Percentiles rank a stretch among this genome's conserved stretches.
phyloP scores from a whole-genome alignment of 2,329 filamentous ascomycete genomes.

The Pseudopithomyces maydicus region DNA sequence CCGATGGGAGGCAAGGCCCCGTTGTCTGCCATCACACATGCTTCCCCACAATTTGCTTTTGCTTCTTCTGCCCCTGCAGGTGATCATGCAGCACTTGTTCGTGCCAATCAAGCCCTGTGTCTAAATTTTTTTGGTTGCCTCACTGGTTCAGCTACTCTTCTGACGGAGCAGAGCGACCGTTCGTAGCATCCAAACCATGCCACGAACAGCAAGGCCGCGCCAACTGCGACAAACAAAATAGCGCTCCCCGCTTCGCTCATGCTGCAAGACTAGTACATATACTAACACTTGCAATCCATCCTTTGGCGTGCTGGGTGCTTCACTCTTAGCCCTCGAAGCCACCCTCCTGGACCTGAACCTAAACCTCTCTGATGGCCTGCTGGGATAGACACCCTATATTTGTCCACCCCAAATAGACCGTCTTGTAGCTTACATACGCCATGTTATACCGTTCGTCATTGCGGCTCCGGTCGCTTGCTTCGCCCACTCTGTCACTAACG shows the following conservation, averaged over 20 bases:
- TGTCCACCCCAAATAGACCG: constrained; percentile 16
- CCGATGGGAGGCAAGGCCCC: not conserved
- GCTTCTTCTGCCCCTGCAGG: constrained; percentile 43
- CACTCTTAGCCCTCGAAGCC: constrained; percentile 23
- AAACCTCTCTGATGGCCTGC: constrained; percentile 24
- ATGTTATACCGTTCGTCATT: constrained; percentile 42
- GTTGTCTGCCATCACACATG: constrained; percentile 24
- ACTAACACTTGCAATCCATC: constrained; percentile 24
- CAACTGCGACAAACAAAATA: constrained; percentile 43
- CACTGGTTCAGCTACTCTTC: constrained; percentile 26
- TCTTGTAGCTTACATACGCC: constrained; percentile 15
- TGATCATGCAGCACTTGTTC: constrained; percentile 45
- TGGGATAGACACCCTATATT: constrained; percentile 23
- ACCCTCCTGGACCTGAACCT: constrained; percentile 6
- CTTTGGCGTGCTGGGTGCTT: constrained; percentile 21
- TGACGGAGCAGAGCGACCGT: constrained; percentile 20
- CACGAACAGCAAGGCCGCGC: constrained; percentile 30
- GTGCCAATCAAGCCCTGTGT: constrained; percentile 36
- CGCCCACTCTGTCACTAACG: constrained; percentile 32
- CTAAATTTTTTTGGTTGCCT: constrained; percentile 29
- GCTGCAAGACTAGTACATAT: constrained; percentile 25
- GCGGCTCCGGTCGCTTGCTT: constrained; percentile 34
- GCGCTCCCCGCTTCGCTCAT: constrained; percentile 34
- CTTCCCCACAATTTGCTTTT: constrained; percentile 46
- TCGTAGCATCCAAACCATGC: constrained; percentile 28